Conservation (phyloP, 345 rosid genomes). For the Diplotaxis tenuifolia region DNA sequence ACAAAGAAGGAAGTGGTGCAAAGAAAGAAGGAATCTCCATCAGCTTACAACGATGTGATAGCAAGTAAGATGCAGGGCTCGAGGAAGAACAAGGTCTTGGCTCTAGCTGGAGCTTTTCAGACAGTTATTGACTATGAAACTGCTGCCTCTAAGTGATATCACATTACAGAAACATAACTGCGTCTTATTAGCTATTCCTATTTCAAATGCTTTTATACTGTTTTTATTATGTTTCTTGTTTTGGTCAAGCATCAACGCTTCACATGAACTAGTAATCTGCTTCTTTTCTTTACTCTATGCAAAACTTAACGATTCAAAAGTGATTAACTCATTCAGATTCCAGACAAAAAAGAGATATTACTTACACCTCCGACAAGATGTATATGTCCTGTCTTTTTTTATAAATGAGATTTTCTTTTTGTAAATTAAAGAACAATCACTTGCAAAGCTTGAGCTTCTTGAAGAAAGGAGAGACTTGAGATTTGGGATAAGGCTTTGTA, state of each 20-base stretch:
- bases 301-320: slow-evolving; percentile 6
- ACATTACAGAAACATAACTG: neutral
- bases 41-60: neutral
- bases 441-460: slow-evolving; percentile 84
- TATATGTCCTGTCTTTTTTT: no score
- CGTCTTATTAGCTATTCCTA: slow-evolving; percentile 15
- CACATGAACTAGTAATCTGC: slow-evolving; percentile 3
- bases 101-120: neutral
- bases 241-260: no score
- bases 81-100: neutral
- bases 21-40: neutral
- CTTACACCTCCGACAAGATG: no score
- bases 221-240: neutral
- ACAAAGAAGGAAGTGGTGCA: neutral
- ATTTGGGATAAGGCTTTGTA: slow-evolving; percentile 73
- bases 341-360: no score
- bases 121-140: neutral
- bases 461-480: slow-evolving; percentile 51
- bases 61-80: neutral
- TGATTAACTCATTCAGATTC: neutral
- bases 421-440: slow-evolving; percentile 35
- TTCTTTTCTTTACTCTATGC: neutral
- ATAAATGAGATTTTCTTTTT: neutral
- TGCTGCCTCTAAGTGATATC: neutral
- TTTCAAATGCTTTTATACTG: slow-evolving; percentile 12